phyloP scores from a whole-genome alignment of 805 yeast species.

The Yarrowia divulgata region DNA sequence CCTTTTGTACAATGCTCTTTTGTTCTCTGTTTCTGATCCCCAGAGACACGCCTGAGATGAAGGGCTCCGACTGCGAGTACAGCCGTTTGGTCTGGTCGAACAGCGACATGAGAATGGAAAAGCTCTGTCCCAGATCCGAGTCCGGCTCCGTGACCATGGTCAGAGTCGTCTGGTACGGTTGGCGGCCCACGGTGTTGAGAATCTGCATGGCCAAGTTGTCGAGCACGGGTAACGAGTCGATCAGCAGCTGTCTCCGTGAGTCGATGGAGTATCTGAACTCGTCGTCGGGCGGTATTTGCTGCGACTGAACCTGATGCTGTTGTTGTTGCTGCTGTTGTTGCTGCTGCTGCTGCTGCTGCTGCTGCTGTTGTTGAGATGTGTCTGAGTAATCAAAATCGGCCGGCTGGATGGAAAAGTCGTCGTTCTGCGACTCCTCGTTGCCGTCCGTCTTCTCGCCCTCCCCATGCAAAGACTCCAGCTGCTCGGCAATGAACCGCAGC shows the following conservation, averaged over 20 bases:
- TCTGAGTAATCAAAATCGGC: slow-evolving; percentile 18
- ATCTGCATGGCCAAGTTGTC: slow-evolving; percentile 86
- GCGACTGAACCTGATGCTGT: background rate
- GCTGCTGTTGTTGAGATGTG: background rate
- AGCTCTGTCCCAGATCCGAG: slow-evolving; percentile 65
- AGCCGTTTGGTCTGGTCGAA: slow-evolving; percentile 79
- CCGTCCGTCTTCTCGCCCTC: slow-evolving; percentile 16
- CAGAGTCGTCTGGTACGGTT: slow-evolving; percentile 77
- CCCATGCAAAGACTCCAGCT: slow-evolving; percentile 43
- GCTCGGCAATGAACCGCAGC: slow-evolving; percentile 47
- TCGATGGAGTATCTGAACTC: slow-evolving; percentile 54
- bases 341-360: background rate
- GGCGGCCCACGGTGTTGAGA: slow-evolving; percentile 71
- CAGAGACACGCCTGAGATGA: slow-evolving; percentile 70
- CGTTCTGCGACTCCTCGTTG: slow-evolving; percentile 3
- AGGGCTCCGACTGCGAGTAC: slow-evolving; percentile 71
- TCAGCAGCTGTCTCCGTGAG: slow-evolving; percentile 28
- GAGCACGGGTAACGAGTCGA: slow-evolving; percentile 62
- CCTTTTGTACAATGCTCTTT: slow-evolving; percentile 74
- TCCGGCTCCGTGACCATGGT: slow-evolving; percentile 71
- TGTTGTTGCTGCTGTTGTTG: background rate
- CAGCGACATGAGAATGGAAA: slow-evolving; percentile 70
- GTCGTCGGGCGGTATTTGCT: slow-evolving; percentile 21
- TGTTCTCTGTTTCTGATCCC: slow-evolving; percentile 47
- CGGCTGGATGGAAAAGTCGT: slow-evolving; percentile 8